Evolutionary conservation across 768 basidiomycete genomes (phyloP).

Genomic region (Tephrocybe sp.): DNA sequence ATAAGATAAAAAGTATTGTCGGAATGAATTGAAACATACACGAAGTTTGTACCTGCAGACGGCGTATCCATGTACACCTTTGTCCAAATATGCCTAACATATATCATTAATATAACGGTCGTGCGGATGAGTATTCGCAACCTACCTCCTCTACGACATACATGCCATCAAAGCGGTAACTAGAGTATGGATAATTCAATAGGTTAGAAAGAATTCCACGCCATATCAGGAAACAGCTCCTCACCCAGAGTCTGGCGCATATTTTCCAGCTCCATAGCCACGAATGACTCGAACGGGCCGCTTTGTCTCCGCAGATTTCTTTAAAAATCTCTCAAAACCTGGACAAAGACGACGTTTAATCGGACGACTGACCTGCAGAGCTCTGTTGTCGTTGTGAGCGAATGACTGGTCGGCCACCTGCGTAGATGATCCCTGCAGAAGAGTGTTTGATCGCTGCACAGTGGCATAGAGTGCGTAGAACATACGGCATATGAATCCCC

Average conservation of each 20-base stretch:
- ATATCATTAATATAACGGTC: neutral
- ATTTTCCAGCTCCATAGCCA: slow-evolving; percentile 26
- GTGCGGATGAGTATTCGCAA: neutral
- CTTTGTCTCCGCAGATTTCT: slow-evolving; percentile 31
- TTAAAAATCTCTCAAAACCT: no score
- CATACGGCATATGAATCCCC: slow-evolving; percentile 18
- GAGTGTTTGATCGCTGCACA: neutral
- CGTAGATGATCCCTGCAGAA: slow-evolving; percentile 15
- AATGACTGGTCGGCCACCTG: slow-evolving; percentile 36
- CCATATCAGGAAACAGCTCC: neutral
- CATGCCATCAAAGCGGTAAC: slow-evolving; percentile 45
- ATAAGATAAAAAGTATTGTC: neutral
- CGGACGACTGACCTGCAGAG: slow-evolving; percentile 25
- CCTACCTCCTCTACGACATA: slow-evolving; percentile 36
- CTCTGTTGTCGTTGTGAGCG: slow-evolving; percentile 31
- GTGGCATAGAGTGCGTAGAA: neutral
- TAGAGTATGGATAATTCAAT: slow-evolving; percentile 7
- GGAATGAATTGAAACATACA: slow-evolving; percentile 15
- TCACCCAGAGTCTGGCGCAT: slow-evolving; percentile 35
- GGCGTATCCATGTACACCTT: slow-evolving; percentile 26
- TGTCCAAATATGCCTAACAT: slow-evolving; percentile 26
- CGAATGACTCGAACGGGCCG: slow-evolving; percentile 43
- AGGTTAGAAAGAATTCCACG: neutral
- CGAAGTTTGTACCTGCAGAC: slow-evolving; percentile 31
- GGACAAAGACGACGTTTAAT: no score